These are phyloP conservation scores for Monosporascus sp. DNA, from an alignment of 2,329 filamentous ascomycete species.

Conservation along the genomic window DNA sequence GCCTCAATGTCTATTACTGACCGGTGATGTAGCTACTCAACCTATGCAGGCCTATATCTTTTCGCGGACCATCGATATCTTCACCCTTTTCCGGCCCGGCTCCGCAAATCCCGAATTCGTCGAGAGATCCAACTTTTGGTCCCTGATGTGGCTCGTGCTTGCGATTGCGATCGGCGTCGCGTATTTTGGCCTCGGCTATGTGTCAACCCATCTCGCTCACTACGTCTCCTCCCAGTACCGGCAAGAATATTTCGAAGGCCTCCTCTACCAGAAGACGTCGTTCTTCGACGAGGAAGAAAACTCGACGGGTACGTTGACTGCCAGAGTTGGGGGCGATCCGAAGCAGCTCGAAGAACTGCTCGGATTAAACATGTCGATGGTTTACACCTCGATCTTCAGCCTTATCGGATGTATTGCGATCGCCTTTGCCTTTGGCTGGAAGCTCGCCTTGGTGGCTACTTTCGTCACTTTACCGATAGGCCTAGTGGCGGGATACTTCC, in stretches of 20 bases:
- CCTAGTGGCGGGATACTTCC: constrained; percentile 43
- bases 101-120: constrained; percentile 26
- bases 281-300: constrained; percentile 59
- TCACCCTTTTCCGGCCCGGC: constrained; percentile 30
- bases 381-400: constrained; percentile 58
- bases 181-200: constrained; percentile 45
- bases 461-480: constrained; percentile 54
- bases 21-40: constrained; percentile 31
- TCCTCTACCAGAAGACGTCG: constrained; percentile 53
- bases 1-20: neutral
- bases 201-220: constrained; percentile 41
- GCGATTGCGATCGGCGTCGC: constrained; percentile 46
- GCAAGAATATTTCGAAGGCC: constrained; percentile 54
- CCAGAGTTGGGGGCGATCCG: constrained; percentile 50
- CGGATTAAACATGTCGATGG: constrained; percentile 58
- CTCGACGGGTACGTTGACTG: constrained; percentile 54
- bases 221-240: constrained; percentile 50
- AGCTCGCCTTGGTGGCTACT: constrained; percentile 62
- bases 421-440: constrained; percentile 71
- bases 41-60: constrained; percentile 53
- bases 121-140: constrained; percentile 51
- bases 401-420: constrained; percentile 61
- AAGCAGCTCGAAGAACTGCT: constrained; percentile 58
- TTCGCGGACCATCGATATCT: constrained; percentile 47
- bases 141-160: constrained; percentile 59